Conservation (phyloP, 2,329 filamentous ascomycete species). For the Aspergillus unguis region DNA sequence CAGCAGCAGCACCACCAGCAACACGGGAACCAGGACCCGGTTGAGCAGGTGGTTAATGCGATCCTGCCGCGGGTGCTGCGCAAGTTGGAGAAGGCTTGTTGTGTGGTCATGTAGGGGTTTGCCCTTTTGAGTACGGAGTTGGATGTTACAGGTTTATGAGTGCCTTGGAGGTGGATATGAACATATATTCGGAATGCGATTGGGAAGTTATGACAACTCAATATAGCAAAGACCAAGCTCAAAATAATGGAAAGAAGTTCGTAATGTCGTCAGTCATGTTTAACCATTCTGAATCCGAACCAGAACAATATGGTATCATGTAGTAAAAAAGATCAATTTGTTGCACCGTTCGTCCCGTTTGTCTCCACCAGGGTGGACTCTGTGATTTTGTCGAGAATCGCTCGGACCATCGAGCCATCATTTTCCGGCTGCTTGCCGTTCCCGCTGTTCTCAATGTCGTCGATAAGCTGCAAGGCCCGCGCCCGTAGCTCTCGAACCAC, state of each 20-base stretch:
- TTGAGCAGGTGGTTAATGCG: slow-evolving; percentile 60
- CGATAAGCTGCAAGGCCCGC: slow-evolving; percentile 61
- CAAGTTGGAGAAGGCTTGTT: slow-evolving; percentile 67
- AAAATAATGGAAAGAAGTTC: background rate
- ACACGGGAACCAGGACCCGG: slow-evolving; percentile 55
- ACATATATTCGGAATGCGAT: slow-evolving; percentile 16
- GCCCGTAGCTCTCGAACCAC: slow-evolving; percentile 63
- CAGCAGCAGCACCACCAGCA: slow-evolving; percentile 43
- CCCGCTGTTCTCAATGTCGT: slow-evolving; percentile 57
- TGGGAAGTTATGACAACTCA: background rate
- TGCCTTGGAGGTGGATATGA: background rate
- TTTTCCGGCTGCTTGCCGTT: slow-evolving; percentile 35
- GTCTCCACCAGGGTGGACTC: slow-evolving; percentile 34
- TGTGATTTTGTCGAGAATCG: slow-evolving; percentile 67
- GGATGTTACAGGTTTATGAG: background rate
- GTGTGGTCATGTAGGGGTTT: slow-evolving; percentile 65
- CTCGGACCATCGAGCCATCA: slow-evolving; percentile 57
- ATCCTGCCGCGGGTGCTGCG: slow-evolving; percentile 59
- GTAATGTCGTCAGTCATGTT: slow-evolving; percentile 4
- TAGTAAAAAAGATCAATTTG: slow-evolving; percentile 1
- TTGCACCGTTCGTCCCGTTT: background rate
- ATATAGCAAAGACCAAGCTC: background rate
- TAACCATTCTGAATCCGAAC: background rate
- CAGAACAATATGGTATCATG: background rate
- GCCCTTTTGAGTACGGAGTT: background rate